Conservation (phyloP, 441 rosid genomes). For the Dalechampia spathulata region DNA sequence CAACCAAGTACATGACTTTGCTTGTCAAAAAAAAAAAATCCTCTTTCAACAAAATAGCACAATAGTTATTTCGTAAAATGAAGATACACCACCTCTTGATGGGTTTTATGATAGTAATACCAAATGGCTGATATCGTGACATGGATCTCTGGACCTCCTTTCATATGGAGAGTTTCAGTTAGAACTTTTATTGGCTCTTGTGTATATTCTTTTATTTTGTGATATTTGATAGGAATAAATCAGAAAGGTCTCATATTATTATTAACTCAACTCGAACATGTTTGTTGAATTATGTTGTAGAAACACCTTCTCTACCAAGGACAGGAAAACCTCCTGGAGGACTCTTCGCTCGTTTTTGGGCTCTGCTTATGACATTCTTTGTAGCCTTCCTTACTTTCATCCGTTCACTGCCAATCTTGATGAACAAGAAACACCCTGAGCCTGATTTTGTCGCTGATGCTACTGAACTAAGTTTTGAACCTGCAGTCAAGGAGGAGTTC, state of each 20-base stretch:
- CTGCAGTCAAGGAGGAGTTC: constrained; percentile 42
- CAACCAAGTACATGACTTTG: neutral
- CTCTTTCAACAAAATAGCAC: neutral
- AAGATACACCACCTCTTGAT: no score
- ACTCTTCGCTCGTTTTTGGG: constrained; percentile 30
- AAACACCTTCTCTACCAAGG: constrained; percentile 19
- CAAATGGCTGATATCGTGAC: no score
- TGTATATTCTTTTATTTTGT: neutral
- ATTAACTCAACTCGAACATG: constrained; percentile 6
- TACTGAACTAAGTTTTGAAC: constrained; percentile 21
- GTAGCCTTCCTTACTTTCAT: constrained; percentile 41
- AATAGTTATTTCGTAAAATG: no score
- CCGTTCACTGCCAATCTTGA: constrained; percentile 30
- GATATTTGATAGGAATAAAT: neutral
- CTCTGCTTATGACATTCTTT: constrained; percentile 41
- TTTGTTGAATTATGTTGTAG: constrained; percentile 37
- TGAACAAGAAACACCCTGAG: constrained; percentile 25
- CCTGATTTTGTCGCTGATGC: constrained; percentile 27
- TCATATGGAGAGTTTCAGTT: neutral
- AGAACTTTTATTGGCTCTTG: neutral
- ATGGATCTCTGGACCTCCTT: neutral
- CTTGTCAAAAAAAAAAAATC: no score
- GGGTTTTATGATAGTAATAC: no score
- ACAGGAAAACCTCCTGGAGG: constrained; percentile 40
- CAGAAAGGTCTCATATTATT: neutral